Evolutionary conservation across 2,329 filamentous ascomycete genomes (phyloP).

Genomic region (Fusarium sp.): DNA sequence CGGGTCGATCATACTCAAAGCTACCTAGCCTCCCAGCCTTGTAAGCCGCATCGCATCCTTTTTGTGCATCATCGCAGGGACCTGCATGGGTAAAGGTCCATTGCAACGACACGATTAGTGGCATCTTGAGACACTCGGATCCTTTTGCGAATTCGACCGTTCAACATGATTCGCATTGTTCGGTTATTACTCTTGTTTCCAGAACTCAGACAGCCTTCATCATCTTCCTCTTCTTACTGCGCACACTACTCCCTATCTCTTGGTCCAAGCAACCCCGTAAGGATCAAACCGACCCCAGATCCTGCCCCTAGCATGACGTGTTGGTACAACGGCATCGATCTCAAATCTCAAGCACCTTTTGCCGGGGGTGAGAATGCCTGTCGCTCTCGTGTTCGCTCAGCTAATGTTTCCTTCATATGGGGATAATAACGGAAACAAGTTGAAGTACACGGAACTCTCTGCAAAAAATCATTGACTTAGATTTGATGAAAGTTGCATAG

Average conservation of each 20-base stretch:
- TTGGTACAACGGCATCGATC: conserved; percentile 12
- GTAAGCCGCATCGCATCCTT: conserved; percentile 23
- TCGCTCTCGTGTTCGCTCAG: conserved; percentile 30
- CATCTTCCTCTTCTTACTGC: not conserved
- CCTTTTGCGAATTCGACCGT: not conserved
- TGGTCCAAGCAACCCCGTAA: conserved; percentile 3
- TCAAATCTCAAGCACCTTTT: conserved; percentile 11
- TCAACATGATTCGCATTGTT: not conserved
- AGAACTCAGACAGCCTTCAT: not conserved
- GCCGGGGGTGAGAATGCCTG: conserved; percentile 9
- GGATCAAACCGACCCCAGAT: conserved; percentile 15
- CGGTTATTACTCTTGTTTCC: not conserved
- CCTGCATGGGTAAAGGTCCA: conserved; percentile 2
- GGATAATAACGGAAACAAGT: not conserved
- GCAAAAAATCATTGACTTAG: not conserved
- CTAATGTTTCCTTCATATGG: not conserved
- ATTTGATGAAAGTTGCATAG: not conserved
- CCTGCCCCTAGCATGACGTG: not conserved
- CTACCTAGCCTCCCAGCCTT: not conserved
- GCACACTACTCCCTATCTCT: not conserved
- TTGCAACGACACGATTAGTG: conserved; percentile 17
- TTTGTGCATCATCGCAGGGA: not conserved
- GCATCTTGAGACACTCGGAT: not conserved
- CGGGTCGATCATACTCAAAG: conserved; percentile 17
- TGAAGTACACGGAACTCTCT: not conserved